A percentile compares a stretch with the other conserved stretches of the same genome.
phyloP scores from a whole-genome alignment of 2,329 filamentous ascomycete genomes.

The Magnaporthales sp. region DNA sequence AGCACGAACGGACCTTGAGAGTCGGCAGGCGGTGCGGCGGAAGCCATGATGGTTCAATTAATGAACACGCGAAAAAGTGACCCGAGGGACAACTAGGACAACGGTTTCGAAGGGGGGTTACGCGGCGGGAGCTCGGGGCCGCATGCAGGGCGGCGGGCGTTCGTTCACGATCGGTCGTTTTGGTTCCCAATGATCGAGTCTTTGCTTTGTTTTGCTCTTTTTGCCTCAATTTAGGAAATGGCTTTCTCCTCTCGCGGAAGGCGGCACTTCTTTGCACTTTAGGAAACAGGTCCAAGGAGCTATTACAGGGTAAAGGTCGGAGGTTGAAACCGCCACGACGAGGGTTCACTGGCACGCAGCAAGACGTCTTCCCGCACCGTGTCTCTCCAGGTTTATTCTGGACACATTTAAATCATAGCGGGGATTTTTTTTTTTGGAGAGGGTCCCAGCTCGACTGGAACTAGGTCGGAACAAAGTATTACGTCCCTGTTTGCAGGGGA shows the following conservation, averaged over 20 bases:
- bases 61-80: not conserved
- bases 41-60: conserved; percentile 27
- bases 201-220: not conserved
- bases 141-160: not conserved
- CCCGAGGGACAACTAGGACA: not conserved
- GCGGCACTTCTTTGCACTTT: not conserved
- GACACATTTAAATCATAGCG: not conserved
- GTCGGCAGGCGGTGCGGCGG: conserved; percentile 17
- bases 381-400: not conserved
- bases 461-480: not conserved
- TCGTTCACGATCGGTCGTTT: not conserved
- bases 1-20: conserved; percentile 16
- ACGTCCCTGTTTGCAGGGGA: not conserved
- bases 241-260: not conserved
- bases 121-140: not conserved
- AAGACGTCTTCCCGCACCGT: not conserved
- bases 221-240: not conserved
- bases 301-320: not conserved
- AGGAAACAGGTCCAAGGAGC: not conserved
- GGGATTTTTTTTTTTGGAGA: not conserved
- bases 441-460: not conserved
- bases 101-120: not conserved
- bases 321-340: not conserved
- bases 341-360: not conserved
- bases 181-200: not conserved